These are phyloP conservation scores for Komagataella phaffii DNA, from an alignment of 805 yeast species.

Conservation along the genomic window DNA sequence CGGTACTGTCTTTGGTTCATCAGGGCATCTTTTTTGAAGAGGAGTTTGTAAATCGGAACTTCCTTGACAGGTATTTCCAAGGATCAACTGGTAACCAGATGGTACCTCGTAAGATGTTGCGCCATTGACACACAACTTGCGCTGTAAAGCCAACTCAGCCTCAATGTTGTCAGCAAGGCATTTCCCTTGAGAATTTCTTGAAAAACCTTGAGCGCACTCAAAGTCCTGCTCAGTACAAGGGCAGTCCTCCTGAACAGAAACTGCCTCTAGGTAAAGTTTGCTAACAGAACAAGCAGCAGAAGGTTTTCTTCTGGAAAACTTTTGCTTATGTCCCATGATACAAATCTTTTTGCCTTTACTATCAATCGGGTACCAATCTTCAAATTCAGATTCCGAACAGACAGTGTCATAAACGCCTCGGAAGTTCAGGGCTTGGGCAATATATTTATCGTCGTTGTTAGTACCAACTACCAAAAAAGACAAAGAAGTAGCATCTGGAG, in stretches of 20 bases:
- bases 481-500: constrained; percentile 52
- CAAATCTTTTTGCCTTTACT: constrained; percentile 20
- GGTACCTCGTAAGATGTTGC: not conserved
- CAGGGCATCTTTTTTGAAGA: not conserved
- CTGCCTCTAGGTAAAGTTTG: constrained; percentile 30
- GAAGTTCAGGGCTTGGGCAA: constrained; percentile 42
- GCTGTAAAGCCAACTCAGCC: not conserved
- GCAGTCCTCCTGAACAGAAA: constrained; percentile 40
- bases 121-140: not conserved
- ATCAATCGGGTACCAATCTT: constrained; percentile 34
- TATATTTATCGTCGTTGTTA: constrained; percentile 6
- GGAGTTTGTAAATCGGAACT: not conserved
- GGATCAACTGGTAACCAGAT: not conserved
- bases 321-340: constrained; percentile 56
- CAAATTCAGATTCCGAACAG: constrained; percentile 35
- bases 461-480: constrained; percentile 39
- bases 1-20: not conserved
- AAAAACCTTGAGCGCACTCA: constrained; percentile 52
- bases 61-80: not conserved
- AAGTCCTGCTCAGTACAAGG: constrained; percentile 51
- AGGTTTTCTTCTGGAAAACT: constrained; percentile 48
- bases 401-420: constrained; percentile 12
- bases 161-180: not conserved
- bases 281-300: constrained; percentile 51
- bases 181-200: constrained; percentile 6